Evolutionary conservation across 768 basidiomycete species (phyloP).

Genomic region (Termitomyces titanicus): DNA sequence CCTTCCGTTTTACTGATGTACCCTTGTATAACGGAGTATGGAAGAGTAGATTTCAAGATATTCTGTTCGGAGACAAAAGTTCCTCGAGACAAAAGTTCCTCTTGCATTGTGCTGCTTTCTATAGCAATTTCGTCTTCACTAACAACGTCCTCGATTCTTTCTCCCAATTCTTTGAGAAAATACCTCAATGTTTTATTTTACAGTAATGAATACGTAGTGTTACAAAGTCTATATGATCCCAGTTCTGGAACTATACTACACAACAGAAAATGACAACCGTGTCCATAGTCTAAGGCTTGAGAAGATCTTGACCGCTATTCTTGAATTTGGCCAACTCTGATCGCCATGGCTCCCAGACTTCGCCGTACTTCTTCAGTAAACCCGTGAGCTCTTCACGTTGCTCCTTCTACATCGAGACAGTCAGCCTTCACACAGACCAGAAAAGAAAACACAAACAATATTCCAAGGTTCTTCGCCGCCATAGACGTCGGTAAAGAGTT

Average conservation of each 20-base stretch:
- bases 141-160: no score
- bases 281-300: conserved; percentile 13
- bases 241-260: not conserved
- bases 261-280: not conserved
- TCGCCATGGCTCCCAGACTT: conserved; percentile 85
- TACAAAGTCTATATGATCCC: not conserved
- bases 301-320: conserved; percentile 63
- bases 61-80: no score
- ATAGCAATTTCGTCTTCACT: no score
- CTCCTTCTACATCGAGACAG: conserved; percentile 53
- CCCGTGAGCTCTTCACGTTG: conserved; percentile 75
- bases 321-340: conserved; percentile 74
- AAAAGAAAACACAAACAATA: conserved; percentile 49
- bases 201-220: not conserved
- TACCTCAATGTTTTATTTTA: not conserved
- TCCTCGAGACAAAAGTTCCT: no score
- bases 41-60: no score
- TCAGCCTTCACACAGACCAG: not conserved
- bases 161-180: not conserved
- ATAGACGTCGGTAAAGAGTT: conserved; percentile 87
- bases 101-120: no score
- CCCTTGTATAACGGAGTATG: no score
- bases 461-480: conserved; percentile 84
- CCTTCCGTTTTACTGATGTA: no score
- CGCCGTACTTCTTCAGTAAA: conserved; percentile 81